Base-by-base conservation (phyloP, 106 monocot genomes). In the Vanilla planifolia region DNA sequence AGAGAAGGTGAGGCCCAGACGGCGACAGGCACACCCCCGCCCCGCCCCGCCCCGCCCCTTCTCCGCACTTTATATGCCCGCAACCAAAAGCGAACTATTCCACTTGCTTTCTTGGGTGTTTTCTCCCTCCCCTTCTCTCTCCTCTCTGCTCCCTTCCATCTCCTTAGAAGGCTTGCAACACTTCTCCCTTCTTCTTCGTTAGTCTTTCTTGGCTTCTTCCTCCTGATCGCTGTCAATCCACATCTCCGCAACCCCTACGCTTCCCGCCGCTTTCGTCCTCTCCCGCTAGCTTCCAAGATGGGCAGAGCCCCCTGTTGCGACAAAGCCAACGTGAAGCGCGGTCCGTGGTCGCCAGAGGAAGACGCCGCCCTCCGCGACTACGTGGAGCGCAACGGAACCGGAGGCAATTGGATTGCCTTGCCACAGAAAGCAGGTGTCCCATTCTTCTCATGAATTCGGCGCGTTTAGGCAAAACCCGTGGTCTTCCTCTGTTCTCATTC, bases 281-380 rank as follows among this genome's bases (percentile, higher is more conserved):
- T 32, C 8, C 5, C 4, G 1, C 16, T 5, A n/a, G 53, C 17
- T 53, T 32, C 0, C 5, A 27, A 6, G 1, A 81, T 76, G 76
- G 81, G 76, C 50, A 67, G 76, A 60, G 67, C 81, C 34, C 81
- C 81, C 16, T 81, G 81, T 59, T 76, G 81, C 44, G 81, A 81
- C 35, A 76, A 72, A 59, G 62, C 75, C 16, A 80, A 60, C 41
- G 80, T 80, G 55, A 80, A 75, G 55, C 43, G 74, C 30, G 80
- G 76, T 10, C 76, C 76, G 16, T 81, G 81, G 81, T 76, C 81
- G 21, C 81, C 76, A 8, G 81, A 81, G 44, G 81, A 81, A 48
- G 78, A 78, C n/a, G 72, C 55, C 29, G 6, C 28, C 26, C 78
- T 78, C 28, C 46, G 40, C 27, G 25, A 48, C 61, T 78, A 68